phyloP scores from a whole-genome alignment of 495 filamentous ascomycete species.

The Talaromyces ruber region DNA sequence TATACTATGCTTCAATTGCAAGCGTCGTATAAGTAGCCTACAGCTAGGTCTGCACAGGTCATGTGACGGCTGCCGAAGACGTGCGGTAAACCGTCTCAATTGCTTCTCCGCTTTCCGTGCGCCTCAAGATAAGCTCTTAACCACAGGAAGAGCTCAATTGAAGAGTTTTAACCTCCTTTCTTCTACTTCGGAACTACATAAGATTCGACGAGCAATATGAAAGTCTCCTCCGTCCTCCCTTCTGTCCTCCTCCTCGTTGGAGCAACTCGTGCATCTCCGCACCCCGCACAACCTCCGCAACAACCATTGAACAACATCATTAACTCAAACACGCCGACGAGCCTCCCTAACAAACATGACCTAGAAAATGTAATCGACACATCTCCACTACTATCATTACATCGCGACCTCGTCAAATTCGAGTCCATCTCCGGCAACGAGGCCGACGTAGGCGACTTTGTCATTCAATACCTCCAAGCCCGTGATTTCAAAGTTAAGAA shows the following conservation, averaged over 20 bases:
- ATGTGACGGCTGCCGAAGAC: background rate
- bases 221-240: background rate
- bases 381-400: conserved; percentile 61
- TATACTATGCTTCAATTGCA: background rate
- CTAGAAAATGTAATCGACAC: conserved; percentile 23
- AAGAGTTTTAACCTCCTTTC: background rate
- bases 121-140: background rate
- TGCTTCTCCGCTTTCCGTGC: background rate
- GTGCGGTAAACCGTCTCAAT: background rate
- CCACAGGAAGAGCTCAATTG: background rate
- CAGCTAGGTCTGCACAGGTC: background rate
- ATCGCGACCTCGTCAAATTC: conserved; percentile 66
- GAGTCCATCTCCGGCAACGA: conserved; percentile 73
- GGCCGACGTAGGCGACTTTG: conserved; percentile 54
- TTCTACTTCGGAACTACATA: background rate
- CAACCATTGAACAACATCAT: background rate
- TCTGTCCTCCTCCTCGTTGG: background rate
- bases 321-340: background rate
- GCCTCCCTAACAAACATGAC: background rate
- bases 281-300: conserved; percentile 3
- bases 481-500: conserved; percentile 60
- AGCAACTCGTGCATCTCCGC: background rate
- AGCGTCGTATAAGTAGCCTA: background rate
- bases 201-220: background rate
- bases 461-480: conserved; percentile 56